Evolutionary conservation across 305 asterid genomes (phyloP).

Genomic region (Fraxinus baroniana): DNA sequence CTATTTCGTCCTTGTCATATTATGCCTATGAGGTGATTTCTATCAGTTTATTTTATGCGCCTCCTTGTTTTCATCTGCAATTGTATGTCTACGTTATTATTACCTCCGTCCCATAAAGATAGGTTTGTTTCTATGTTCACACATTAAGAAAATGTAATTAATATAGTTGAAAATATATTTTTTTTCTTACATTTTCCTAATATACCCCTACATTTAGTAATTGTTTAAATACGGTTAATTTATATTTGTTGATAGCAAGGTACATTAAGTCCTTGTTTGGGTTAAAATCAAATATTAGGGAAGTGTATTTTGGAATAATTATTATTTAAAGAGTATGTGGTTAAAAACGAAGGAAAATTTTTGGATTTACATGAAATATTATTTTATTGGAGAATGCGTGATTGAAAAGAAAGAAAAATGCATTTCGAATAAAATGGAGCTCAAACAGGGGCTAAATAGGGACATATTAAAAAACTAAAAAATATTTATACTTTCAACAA

Average conservation of each 20-base stretch:
- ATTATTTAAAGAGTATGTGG: background rate
- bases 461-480: background rate
- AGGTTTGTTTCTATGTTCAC: background rate
- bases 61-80: constrained; percentile 15
- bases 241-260: background rate
- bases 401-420: background rate
- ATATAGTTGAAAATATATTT: background rate
- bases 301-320: background rate
- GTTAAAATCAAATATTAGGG: background rate
- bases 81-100: background rate
- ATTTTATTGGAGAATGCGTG: background rate
- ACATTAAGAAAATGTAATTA: background rate
- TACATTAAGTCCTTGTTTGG: background rate
- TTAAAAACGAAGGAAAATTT: background rate
- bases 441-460: background rate
- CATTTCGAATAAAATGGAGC: background rate
- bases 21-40: background rate
- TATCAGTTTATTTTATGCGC: background rate
- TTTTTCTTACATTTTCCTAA: background rate
- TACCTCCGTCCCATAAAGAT: background rate
- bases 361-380: too few species aligned
- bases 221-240: background rate
- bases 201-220: background rate
- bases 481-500: background rate
- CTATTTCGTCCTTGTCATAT: background rate